A percentile compares a stretch with the other conserved stretches of the same genome.
phyloP scores from a whole-genome alignment of 1,284 basidiomycete species.

The Bondarzewia mesenterica region DNA sequence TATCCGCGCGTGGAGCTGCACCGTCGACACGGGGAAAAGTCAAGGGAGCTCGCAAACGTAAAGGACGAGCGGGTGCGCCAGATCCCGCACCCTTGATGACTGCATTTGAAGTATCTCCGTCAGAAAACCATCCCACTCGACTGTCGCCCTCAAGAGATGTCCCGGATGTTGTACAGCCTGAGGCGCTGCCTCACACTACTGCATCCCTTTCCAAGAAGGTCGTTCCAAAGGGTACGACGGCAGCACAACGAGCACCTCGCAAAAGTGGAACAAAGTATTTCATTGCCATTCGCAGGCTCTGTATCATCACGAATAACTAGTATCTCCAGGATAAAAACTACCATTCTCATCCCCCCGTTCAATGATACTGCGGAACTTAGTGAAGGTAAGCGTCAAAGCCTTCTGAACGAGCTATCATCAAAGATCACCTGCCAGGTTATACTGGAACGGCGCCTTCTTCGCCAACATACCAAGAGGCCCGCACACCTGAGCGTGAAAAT shows the following conservation, averaged over 20 bases:
- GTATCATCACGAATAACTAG: no score
- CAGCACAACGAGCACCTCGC: slow-evolving; percentile 25
- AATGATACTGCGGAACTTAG: slow-evolving; percentile 31
- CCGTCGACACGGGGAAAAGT: slow-evolving; percentile 5
- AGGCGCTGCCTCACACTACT: slow-evolving; percentile 12
- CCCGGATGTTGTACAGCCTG: neutral
- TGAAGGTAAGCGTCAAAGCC: slow-evolving; percentile 28
- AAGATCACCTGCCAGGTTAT: slow-evolving; percentile 21
- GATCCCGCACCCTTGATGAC: slow-evolving; percentile 7
- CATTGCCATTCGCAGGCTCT: no score
- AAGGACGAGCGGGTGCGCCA: slow-evolving; percentile 13
- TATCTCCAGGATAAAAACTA: slow-evolving; percentile 5
- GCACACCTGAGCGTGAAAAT: slow-evolving; percentile 19
- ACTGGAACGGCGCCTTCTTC: slow-evolving; percentile 38
- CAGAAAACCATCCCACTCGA: neutral
- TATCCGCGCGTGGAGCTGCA: slow-evolving; percentile 5
- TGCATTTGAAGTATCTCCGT: slow-evolving; percentile 4
- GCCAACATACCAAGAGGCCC: slow-evolving; percentile 25
- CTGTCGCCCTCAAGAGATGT: neutral
- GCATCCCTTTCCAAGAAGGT: slow-evolving; percentile 29
- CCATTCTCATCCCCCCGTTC: slow-evolving; percentile 12
- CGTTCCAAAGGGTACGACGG: slow-evolving; percentile 26
- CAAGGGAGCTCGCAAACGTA: slow-evolving; percentile 6
- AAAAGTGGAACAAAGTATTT: slow-evolving; percentile 34
- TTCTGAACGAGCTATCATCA: neutral